Percentiles rank a stretch among this genome's conserved stretches.
These are phyloP conservation scores for Carex kokanica DNA, from an alignment of 176 grass and related monocot species.

Conservation along the genomic window DNA sequence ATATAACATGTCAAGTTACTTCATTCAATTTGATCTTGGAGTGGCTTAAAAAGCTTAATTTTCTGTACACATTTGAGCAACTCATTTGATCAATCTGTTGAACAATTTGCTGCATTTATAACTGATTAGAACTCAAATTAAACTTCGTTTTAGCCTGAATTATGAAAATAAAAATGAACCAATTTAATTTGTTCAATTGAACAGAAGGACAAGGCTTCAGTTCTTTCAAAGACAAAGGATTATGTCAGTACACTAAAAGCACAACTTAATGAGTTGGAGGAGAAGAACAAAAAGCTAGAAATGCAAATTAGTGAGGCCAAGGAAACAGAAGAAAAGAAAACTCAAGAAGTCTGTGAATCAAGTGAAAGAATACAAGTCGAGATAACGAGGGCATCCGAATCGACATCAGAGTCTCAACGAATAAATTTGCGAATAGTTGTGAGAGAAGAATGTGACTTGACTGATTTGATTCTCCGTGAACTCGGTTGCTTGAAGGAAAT, in stretches of 20 bases:
- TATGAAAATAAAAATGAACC: neutral
- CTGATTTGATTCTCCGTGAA: constrained; percentile 40
- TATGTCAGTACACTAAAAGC: constrained; percentile 57
- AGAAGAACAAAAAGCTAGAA: constrained; percentile 66
- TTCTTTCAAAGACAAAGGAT: constrained; percentile 61
- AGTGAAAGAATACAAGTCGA: constrained; percentile 33
- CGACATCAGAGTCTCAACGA: constrained; percentile 11
- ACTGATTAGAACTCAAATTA: neutral
- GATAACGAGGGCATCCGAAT: constrained; percentile 36
- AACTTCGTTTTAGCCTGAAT: neutral
- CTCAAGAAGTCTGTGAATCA: neutral
- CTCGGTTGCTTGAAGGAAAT: constrained; percentile 52
- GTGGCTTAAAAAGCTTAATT: neutral
- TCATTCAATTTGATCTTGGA: neutral
- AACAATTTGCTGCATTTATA: neutral
- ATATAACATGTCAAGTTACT: neutral
- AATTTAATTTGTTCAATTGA: neutral
- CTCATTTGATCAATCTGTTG: neutral
- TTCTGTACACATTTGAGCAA: neutral
- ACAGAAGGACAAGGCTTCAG: constrained; percentile 87
- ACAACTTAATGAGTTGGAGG: constrained; percentile 54
- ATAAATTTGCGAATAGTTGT: constrained; percentile 40
- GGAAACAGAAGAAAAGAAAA: neutral
- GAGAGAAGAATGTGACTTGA: constrained; percentile 31
- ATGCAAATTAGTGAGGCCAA: constrained; percentile 8